Conservation (phyloP, 2,329 filamentous ascomycete species). For the Venturia pyrina region DNA sequence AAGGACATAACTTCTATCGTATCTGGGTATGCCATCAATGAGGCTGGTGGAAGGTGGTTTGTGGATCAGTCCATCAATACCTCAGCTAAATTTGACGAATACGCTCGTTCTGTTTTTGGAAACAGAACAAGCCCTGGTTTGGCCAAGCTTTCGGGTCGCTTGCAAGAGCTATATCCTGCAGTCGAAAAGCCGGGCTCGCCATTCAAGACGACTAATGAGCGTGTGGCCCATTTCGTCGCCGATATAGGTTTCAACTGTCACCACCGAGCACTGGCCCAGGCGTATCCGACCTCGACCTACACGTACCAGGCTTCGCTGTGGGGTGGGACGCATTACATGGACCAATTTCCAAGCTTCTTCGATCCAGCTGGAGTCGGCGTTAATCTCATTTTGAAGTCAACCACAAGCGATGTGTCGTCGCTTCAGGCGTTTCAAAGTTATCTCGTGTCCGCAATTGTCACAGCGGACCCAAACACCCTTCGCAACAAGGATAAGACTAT, state of each 20-base stretch:
- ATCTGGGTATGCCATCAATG: background rate
- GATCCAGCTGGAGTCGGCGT: background rate
- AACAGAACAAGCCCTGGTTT: background rate
- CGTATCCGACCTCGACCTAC: background rate
- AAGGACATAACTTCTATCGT: constrained; percentile 11
- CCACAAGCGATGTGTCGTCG: background rate
- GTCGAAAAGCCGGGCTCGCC: background rate
- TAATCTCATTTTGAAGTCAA: background rate
- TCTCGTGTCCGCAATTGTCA: background rate
- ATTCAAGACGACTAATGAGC: background rate
- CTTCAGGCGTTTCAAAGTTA: background rate
- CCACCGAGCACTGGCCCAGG: background rate
- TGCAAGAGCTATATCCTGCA: constrained; percentile 3
- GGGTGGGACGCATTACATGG: background rate
- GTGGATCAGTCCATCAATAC: constrained; percentile 2
- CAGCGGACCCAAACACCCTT: constrained; percentile 5
- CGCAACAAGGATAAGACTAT: background rate
- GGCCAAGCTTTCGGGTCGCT: background rate
- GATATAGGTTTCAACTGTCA: constrained; percentile 2
- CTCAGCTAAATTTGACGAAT: background rate
- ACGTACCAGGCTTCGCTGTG: background rate
- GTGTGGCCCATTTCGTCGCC: background rate
- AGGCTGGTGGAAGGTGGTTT: constrained; percentile 3
- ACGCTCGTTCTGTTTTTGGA: background rate
- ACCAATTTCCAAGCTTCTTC: constrained; percentile 1